Percentiles rank a stretch among this genome's conserved stretches.
phyloP scores from a whole-genome alignment of 441 rosid species.

The Arabidopsis hybrid region DNA sequence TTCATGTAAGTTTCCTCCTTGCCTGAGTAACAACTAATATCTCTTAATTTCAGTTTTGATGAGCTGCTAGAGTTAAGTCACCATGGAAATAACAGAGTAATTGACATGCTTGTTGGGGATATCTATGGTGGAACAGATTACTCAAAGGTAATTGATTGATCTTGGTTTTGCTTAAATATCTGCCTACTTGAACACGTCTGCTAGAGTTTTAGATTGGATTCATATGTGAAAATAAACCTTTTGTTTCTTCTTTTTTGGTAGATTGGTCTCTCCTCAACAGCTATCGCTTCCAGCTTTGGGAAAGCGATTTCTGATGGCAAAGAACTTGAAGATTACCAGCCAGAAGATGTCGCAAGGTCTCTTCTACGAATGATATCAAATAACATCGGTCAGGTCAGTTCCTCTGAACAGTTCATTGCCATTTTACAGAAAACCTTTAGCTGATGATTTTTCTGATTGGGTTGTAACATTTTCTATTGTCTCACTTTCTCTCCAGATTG shows the following conservation, averaged over 20 bases:
- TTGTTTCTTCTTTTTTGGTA: slow-evolving; percentile 36
- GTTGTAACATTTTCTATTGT: slow-evolving; percentile 7
- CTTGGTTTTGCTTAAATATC: not conserved
- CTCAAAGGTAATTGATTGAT: slow-evolving; percentile 59
- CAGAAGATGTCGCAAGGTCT: slow-evolving; percentile 74
- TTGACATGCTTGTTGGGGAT: slow-evolving; percentile 96
- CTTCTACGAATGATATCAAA: slow-evolving; percentile 88
- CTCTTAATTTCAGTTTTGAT: slow-evolving; percentile 64
- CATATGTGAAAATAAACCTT: not conserved
- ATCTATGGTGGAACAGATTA: slow-evolving; percentile 85
- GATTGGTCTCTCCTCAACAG: slow-evolving; percentile 84
- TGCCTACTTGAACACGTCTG: not conserved
- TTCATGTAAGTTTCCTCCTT: slow-evolving; percentile 7
- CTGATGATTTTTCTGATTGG: not conserved
- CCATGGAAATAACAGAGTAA: slow-evolving; percentile 73
- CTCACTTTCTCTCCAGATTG: slow-evolving; percentile 52
- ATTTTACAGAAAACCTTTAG: not conserved
- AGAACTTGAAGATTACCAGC: slow-evolving; percentile 75
- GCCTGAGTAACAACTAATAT: slow-evolving; percentile 16
- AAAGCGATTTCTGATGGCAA: slow-evolving; percentile 76
- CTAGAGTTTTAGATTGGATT: slow-evolving; percentile 25
- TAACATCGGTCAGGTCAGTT: slow-evolving; percentile 80
- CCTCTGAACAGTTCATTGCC: slow-evolving; percentile 6
- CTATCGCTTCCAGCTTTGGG: slow-evolving; percentile 90
- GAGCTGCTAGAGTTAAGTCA: slow-evolving; percentile 84